Evolutionary conservation across 108 stramenopile genomes (phyloP), one percentile per base, ranked within the genome.

Genomic region (Stephanodiscus triporus): DNA sequence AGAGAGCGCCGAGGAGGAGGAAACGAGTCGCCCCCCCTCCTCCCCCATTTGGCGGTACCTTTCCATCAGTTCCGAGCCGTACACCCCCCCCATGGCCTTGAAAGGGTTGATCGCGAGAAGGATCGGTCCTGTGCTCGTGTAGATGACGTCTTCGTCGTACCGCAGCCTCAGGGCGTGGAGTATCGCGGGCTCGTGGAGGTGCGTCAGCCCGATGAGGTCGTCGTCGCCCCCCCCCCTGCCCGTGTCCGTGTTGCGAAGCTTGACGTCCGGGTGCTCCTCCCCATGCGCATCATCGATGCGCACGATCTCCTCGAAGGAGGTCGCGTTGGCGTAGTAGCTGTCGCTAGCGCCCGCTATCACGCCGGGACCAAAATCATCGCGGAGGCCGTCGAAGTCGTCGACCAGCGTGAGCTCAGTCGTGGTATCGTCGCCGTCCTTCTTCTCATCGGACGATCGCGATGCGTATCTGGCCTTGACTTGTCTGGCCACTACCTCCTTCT

Each of bases 31-130:
- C 60, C 42, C 22, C 37, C 63, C 73, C 20, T 63, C 61, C 50
- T 82, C 70, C 6, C 81, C 81, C 60, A 67, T 49, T 22, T 62
- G 68, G 9, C 81, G 65, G 36, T 82, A 82, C 51, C 76, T 30
- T 0, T 76, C 75, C 81, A 82, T 82, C 29, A 82, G 36, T 1
- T 32, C 59, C 32, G 51, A 27, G 17, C 70, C 74, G 37, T 82
- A 82, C 16, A 82, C 81, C 43, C 78, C 78, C 29, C 72, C 70
- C 81, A 82, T 72, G 9, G 34, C 36, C 69, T 83, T 83, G 78
- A 87, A 87, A 0, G 86, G 86, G 55, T 87, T 87, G 23, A 87
- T 77, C 1, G 86, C 86, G 51, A 87, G 38, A 17, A 87, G 30
- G 38, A 87, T 85, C 16, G 86, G 86, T 13, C 86, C 86, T 24